phyloP scores from a whole-genome alignment of 129 eudicot genomes.

The Chrysanthemum lavandulifolium region DNA sequence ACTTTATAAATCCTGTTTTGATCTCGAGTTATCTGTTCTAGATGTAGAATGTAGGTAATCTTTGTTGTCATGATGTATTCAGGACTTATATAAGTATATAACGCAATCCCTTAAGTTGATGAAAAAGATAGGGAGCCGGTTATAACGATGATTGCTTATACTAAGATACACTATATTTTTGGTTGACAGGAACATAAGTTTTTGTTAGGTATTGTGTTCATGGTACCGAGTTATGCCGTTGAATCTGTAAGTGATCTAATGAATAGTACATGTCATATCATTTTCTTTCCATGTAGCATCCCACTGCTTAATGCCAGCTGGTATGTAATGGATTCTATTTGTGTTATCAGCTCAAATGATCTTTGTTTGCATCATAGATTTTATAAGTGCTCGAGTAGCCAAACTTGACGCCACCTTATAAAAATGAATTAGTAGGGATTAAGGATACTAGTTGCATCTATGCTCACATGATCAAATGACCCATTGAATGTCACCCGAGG shows the following conservation, averaged over 20 bases:
- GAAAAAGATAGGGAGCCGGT: background rate
- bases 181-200: conserved; percentile 88
- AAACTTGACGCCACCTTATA: background rate
- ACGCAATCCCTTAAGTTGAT: background rate
- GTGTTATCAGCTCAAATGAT: background rate
- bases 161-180: conserved; percentile 13
- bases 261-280: background rate
- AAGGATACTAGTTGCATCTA: no score
- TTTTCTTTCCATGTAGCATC: background rate
- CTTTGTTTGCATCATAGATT: background rate
- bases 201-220: conserved; percentile 80
- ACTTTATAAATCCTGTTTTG: no score
- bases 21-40: background rate
- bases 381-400: no score
- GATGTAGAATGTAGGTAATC: background rate
- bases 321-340: background rate
- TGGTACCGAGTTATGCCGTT: conserved; percentile 95
- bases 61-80: background rate
- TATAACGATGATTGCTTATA: background rate
- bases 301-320: background rate
- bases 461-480: no score
- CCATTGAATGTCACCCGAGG: no score
- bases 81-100: background rate
- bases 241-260: conserved; percentile 82
- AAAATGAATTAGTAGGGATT: background rate